A percentile compares a stretch with the other conserved stretches of the same genome.
Evolutionary conservation across 305 asterid genomes (phyloP).

Genomic region (Fraxinus albicans): DNA sequence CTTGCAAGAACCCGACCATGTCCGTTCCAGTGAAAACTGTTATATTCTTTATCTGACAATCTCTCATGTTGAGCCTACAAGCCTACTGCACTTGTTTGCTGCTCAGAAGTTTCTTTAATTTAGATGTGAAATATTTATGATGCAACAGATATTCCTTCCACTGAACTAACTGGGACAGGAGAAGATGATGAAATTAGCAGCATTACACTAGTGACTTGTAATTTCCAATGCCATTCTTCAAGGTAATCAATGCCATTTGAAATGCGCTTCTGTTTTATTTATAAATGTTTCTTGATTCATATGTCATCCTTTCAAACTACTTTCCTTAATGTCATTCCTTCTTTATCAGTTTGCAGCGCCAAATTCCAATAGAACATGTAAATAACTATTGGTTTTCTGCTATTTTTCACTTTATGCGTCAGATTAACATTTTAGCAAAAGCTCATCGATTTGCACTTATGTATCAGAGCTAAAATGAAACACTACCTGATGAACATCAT

Average conservation of each 20-base stretch:
- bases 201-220: not conserved
- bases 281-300: not conserved
- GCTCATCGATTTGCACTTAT: not conserved
- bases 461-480: not conserved
- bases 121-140: not conserved
- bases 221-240: not conserved
- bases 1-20: not conserved
- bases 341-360: not conserved
- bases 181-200: not conserved
- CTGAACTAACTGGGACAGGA: not conserved
- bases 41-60: too few species aligned
- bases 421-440: not conserved
- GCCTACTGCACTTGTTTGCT: not conserved
- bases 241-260: not conserved
- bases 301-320: not conserved
- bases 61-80: not conserved
- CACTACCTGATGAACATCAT: slow-evolving; percentile 89
- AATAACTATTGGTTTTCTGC: not conserved
- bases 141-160: not conserved
- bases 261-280: not conserved
- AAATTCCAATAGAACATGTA: not conserved
- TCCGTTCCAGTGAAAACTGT: not conserved
- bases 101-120: not conserved
- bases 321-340: not conserved
- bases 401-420: not conserved